A percentile compares a stretch with the other conserved stretches of the same genome.
Evolutionary conservation across 176 grass and related monocot species (phyloP).

Genomic region (Zea mays): Zm-B73-REFERENCE-NAM-5.0 NC_050103.1:38418501-38419000

Average conservation of each 20-base stretch:
- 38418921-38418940: background rate
- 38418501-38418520: constrained; percentile 92
- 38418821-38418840: constrained; percentile 97
- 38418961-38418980: background rate
- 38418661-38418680: constrained; percentile 25
- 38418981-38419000: background rate
- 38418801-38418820: constrained; percentile 98
- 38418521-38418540: constrained; percentile 96
- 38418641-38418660: constrained; percentile 9
- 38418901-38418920: background rate
- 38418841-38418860: constrained; percentile 94
- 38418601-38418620: background rate
- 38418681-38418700: constrained; percentile 29
- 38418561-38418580: constrained; percentile 1
- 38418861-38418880: background rate
- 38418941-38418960: background rate
- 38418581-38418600: background rate
- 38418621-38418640: constrained; percentile 4
- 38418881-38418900: constrained; percentile 1
- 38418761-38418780: constrained; percentile 99
- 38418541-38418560: constrained; percentile 11
- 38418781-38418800: constrained; percentile 98
- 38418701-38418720: constrained; percentile 57
- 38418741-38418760: constrained; percentile 96
- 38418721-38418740: constrained; percentile 94